Percentiles rank a stretch among this genome's conserved stretches.
These are phyloP conservation scores for Calonectria hongkongensis DNA, from an alignment of 2,329 filamentous ascomycete genomes.

Conservation along the genomic window DNA sequence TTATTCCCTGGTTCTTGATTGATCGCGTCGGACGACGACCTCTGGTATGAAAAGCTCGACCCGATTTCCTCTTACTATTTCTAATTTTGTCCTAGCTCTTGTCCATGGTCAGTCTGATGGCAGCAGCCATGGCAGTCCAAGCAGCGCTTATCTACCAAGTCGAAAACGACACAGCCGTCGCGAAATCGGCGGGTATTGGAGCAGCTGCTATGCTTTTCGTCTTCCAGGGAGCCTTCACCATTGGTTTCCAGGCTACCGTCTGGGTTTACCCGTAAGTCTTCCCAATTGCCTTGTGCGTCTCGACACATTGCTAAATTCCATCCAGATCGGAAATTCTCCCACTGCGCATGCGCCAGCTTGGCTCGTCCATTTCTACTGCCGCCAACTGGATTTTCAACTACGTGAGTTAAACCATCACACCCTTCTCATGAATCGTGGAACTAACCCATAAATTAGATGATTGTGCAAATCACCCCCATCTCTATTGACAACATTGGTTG, in stretches of 20 bases:
- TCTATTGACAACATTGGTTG: conserved; percentile 64
- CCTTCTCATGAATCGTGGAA: rapidly evolving
- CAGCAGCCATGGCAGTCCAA: conserved; percentile 63
- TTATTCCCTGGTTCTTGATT: conserved; percentile 58
- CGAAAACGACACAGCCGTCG: conserved; percentile 57
- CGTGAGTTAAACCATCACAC: conserved; percentile 42
- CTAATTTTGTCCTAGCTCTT: conserved; percentile 54
- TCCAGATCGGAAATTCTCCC: conserved; percentile 58
- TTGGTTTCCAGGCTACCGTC: conserved; percentile 61
- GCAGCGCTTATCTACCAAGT: conserved; percentile 64
- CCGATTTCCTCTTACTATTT: background rate
- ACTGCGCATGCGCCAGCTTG: conserved; percentile 55
- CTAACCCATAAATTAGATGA: conserved; percentile 8
- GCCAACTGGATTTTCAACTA: conserved; percentile 61
- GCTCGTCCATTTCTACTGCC: conserved; percentile 58
- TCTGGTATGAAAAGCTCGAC: conserved; percentile 27
- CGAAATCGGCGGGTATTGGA: conserved; percentile 60
- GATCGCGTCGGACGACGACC: conserved; percentile 47
- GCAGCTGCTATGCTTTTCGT: conserved; percentile 65
- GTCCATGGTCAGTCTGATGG: conserved; percentile 64
- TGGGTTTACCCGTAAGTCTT: conserved; percentile 58
- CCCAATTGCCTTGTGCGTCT: background rate
- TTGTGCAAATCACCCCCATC: conserved; percentile 49
- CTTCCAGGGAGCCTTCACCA: conserved; percentile 63
- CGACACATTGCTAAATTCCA: background rate